These are phyloP conservation scores for Candida silvatica DNA, from an alignment of 805 yeast genomes.

Conservation along the genomic window DNA sequence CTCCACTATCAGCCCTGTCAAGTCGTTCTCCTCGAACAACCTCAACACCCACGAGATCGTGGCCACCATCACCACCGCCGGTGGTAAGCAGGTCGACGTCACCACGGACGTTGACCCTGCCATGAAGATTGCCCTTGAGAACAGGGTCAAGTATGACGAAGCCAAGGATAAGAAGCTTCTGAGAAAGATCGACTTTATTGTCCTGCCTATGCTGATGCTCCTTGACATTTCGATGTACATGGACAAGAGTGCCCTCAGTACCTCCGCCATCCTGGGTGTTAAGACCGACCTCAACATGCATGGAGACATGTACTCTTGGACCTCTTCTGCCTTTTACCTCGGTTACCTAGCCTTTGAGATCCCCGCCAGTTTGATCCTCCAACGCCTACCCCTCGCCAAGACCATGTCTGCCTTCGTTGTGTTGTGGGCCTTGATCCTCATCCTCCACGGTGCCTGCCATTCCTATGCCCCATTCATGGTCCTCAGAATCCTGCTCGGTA, in stretches of 20 bases:
- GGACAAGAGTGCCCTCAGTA: constrained; percentile 35
- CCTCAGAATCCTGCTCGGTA: constrained; percentile 38
- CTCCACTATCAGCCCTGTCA: no score
- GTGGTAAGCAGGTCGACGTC: no score
- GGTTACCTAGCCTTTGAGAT: constrained; percentile 39
- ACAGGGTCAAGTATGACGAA: constrained; percentile 4
- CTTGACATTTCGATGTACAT: constrained; percentile 16
- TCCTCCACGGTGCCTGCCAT: constrained; percentile 36
- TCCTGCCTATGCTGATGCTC: constrained; percentile 24
- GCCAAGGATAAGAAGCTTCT: constrained; percentile 6
- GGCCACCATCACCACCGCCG: no score
- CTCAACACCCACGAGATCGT: no score
- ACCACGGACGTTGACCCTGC: constrained; percentile 6
- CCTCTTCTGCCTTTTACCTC: constrained; percentile 25
- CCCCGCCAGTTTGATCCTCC: constrained; percentile 29
- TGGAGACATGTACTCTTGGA: constrained; percentile 37
- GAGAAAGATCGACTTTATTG: constrained; percentile 26
- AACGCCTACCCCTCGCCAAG: constrained; percentile 26
- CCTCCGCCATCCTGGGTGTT: constrained; percentile 39
- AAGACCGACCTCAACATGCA: constrained; percentile 32
- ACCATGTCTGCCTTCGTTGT: constrained; percentile 28
- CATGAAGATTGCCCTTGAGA: constrained; percentile 4
- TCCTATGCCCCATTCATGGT: constrained; percentile 36
- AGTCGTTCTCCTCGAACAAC: no score
- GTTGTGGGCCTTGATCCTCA: constrained; percentile 44